Evolutionary conservation across 768 basidiomycete species (phyloP).

Genomic region (Mycena vitilis): DNA sequence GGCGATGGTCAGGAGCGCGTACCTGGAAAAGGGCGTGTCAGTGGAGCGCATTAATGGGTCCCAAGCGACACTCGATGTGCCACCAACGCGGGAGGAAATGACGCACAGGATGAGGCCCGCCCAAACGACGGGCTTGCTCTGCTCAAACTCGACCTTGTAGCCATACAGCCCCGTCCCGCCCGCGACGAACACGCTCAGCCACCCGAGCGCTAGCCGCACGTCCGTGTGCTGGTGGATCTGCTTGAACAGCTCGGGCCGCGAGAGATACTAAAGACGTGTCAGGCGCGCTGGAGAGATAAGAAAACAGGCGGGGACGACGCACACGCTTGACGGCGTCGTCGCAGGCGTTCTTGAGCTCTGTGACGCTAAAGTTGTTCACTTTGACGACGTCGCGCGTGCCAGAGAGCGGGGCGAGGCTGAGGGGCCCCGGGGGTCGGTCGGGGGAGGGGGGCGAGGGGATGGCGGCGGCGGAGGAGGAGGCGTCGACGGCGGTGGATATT

Average conservation of each 20-base stretch:
- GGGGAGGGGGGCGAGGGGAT: constrained; percentile 29
- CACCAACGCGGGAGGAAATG: not conserved
- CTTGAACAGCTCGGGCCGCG: constrained; percentile 85
- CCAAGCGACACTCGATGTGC: too few species aligned
- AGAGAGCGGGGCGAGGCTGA: constrained; percentile 31
- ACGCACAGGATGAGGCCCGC: constrained; percentile 83
- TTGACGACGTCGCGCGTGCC: constrained; percentile 63
- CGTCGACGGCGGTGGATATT: constrained; percentile 23
- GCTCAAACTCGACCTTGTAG: constrained; percentile 89
- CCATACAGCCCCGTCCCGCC: constrained; percentile 86
- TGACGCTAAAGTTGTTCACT: constrained; percentile 67
- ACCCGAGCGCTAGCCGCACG: constrained; percentile 87
- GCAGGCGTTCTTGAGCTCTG: constrained; percentile 75
- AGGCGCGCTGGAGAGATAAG: not conserved
- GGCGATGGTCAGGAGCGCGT: constrained; percentile 74
- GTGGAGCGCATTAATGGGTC: too few species aligned
- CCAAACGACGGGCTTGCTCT: constrained; percentile 84
- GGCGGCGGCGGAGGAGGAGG: not conserved
- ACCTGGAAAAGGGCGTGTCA: constrained; percentile 56
- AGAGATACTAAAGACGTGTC: constrained; percentile 68
- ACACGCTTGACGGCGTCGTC: constrained; percentile 95
- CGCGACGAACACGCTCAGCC: constrained; percentile 86
- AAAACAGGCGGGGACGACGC: constrained; percentile 38
- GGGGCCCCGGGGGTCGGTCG: constrained; percentile 36
- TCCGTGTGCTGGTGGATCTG: constrained; percentile 91